phyloP scores from a whole-genome alignment of 345 rosid genomes.

The Euphorbia tirucalli region DNA sequence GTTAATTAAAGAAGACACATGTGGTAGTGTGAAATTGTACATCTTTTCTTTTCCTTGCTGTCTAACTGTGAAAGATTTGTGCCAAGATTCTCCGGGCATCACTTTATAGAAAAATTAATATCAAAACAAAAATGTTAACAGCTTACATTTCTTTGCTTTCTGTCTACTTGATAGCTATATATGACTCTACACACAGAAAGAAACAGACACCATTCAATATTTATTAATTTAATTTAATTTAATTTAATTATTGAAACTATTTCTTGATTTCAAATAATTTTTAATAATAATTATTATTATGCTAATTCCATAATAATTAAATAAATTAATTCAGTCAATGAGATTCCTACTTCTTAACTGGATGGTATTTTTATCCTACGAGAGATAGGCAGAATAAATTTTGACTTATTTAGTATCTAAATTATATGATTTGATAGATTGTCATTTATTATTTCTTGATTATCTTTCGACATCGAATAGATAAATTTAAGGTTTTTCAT shows the following conservation, averaged over 20 bases:
- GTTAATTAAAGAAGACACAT: neutral
- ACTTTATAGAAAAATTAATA: conserved; percentile 55
- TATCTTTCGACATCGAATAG: neutral
- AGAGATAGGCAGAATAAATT: neutral
- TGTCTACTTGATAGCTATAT: conserved; percentile 41
- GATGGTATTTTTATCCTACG: neutral
- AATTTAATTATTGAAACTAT: too few relatives aligned
- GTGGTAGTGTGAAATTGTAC: neutral
- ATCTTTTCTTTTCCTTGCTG: conserved; percentile 1
- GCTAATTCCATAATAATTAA: too few relatives aligned
- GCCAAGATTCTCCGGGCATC: conserved; percentile 73
- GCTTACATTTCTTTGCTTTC: conserved; percentile 54
- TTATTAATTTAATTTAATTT: too few relatives aligned
- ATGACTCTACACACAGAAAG: too few relatives aligned
- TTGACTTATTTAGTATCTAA: neutral
- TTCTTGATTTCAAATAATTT: too few relatives aligned
- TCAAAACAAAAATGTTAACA: conserved; percentile 44
- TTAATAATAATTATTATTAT: too few relatives aligned
- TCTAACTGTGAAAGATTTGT: conserved; percentile 68
- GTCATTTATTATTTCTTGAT: neutral
- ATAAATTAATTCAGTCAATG: too few relatives aligned
- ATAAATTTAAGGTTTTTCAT: too few relatives aligned
- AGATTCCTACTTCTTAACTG: too few relatives aligned
- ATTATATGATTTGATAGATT: neutral
- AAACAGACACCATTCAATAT: too few relatives aligned